phyloP scores from a whole-genome alignment of 345 rosid genomes.

The Hypericum androsaemum region DNA sequence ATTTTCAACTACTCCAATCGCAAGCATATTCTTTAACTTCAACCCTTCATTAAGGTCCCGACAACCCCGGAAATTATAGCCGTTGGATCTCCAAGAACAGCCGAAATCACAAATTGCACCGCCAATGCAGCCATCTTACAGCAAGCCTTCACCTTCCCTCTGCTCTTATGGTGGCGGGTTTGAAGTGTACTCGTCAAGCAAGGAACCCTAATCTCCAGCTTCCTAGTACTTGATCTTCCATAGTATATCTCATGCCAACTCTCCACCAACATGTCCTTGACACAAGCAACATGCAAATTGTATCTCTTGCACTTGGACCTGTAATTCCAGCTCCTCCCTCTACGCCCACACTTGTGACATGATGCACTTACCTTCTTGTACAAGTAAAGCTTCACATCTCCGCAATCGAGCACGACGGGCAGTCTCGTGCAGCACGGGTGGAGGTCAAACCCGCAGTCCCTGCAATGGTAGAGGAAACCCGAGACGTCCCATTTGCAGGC shows the following conservation, averaged over 20 bases:
- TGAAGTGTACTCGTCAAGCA: conserved; percentile 18
- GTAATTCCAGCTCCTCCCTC: conserved; percentile 35
- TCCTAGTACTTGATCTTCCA: conserved; percentile 21
- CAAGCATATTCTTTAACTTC: too few relatives aligned
- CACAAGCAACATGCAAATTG: conserved; percentile 43
- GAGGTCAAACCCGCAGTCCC: conserved; percentile 30
- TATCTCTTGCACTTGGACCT: conserved; percentile 28
- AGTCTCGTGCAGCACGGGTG: conserved; percentile 43
- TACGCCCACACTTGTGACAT: conserved; percentile 29
- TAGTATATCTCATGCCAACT: conserved; percentile 29
- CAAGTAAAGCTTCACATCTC: conserved; percentile 25
- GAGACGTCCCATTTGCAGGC: conserved; percentile 25
- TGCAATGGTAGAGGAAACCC: conserved; percentile 38
- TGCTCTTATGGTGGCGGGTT: conserved; percentile 1
- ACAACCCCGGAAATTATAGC: conserved; percentile 29
- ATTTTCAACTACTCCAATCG: too few relatives aligned
- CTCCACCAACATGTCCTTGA: conserved; percentile 34
- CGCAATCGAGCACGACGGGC: conserved; percentile 30
- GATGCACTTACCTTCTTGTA: conserved; percentile 18
- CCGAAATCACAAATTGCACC: conserved; percentile 26
- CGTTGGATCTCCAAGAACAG: conserved; percentile 40
- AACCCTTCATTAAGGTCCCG: too few relatives aligned
- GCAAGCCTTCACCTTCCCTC: conserved; percentile 23
- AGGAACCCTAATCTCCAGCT: conserved; percentile 31
- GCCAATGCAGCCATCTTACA: conserved; percentile 29